These are phyloP conservation scores for Dactylonectria estremocensis DNA, from an alignment of 2,329 filamentous ascomycete genomes.

Conservation along the genomic window DNA sequence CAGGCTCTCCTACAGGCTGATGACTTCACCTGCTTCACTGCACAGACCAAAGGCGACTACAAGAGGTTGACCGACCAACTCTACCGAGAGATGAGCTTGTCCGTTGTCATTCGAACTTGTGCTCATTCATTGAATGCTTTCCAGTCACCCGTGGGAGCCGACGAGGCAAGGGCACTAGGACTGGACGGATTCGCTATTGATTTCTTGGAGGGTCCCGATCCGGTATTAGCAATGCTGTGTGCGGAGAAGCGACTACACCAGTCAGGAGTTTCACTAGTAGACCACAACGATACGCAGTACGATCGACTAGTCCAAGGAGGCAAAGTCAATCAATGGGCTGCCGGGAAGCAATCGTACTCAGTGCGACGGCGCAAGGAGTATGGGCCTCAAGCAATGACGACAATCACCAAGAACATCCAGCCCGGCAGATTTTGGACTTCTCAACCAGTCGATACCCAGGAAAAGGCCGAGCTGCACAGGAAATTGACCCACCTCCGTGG, in stretches of 20 bases:
- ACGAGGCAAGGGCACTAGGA: conserved; percentile 72
- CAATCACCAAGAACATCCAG: conserved; percentile 73
- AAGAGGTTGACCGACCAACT: conserved; percentile 78
- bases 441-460: conserved; percentile 78
- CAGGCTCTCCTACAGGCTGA: conserved; percentile 66
- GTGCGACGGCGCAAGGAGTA: conserved; percentile 85
- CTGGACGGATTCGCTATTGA: conserved; percentile 88
- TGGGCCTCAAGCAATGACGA: conserved; percentile 80
- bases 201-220: conserved; percentile 83
- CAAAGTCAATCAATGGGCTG: conserved; percentile 78
- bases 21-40: conserved; percentile 79
- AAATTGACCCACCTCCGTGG: conserved; percentile 61
- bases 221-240: conserved; percentile 91
- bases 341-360: conserved; percentile 74
- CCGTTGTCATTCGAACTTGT: conserved; percentile 80
- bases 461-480: conserved; percentile 73
- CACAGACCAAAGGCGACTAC: conserved; percentile 83
- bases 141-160: conserved; percentile 65
- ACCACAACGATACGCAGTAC: conserved; percentile 78
- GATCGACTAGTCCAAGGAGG: conserved; percentile 72
- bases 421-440: conserved; percentile 82
- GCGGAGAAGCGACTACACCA: conserved; percentile 78
- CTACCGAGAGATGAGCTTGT: conserved; percentile 74
- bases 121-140: conserved; percentile 69
- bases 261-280: conserved; percentile 74